phyloP scores from a whole-genome alignment of 371 early-diverging fungal species.

The Chytridium lagenaria region DNA sequence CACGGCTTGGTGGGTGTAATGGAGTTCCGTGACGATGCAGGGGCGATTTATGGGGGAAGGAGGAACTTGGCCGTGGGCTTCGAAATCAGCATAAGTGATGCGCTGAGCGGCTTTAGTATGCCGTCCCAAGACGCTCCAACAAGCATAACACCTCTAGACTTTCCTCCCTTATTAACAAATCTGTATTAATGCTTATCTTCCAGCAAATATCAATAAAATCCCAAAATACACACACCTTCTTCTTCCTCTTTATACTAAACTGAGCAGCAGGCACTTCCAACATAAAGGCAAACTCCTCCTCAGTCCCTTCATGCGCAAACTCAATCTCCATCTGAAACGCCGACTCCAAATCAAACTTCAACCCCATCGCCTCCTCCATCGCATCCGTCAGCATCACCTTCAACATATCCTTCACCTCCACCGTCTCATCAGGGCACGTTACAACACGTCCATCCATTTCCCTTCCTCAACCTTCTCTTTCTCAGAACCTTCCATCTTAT shows the following conservation, averaged over 20 bases:
- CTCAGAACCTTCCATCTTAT: background rate
- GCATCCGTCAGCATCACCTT: constrained; percentile 28
- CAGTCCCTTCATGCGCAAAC: constrained; percentile 64
- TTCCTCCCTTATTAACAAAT: constrained; percentile 7
- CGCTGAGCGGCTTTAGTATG: constrained; percentile 62
- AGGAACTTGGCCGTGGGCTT: constrained; percentile 13
- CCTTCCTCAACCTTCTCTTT: background rate
- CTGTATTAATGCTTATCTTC: background rate
- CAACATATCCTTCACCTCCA: constrained; percentile 53
- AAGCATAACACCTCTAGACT: constrained; percentile 37
- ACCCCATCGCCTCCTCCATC: constrained; percentile 20
- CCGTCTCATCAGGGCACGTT: constrained; percentile 1
- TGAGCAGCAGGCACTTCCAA: constrained; percentile 64
- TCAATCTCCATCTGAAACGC: constrained; percentile 65
- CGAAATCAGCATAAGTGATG: constrained; percentile 60
- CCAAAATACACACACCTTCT: constrained; percentile 35
- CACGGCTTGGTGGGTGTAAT: constrained; percentile 24
- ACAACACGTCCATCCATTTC: background rate
- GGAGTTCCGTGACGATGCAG: constrained; percentile 8
- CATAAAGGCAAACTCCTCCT: constrained; percentile 69
- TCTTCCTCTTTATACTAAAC: constrained; percentile 61
- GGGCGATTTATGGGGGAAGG: background rate
- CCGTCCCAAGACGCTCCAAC: constrained; percentile 65
- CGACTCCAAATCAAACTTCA: constrained; percentile 39
- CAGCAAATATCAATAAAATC: background rate